These are phyloP conservation scores for Tricladium varicosporioides DNA, from an alignment of 2,329 filamentous ascomycete genomes.

Conservation along the genomic window DNA sequence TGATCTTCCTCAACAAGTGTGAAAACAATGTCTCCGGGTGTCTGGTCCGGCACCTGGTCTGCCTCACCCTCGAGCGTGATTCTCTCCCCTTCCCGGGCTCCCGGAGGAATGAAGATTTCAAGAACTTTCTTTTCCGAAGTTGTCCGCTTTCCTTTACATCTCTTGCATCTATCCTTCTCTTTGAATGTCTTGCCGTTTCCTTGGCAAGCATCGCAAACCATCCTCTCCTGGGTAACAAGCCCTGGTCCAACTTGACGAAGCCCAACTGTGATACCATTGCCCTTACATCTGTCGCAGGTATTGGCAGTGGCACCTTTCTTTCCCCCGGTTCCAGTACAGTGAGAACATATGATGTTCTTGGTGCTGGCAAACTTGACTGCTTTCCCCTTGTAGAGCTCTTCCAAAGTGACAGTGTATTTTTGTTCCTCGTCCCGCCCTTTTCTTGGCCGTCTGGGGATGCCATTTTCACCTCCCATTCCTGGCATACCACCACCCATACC, in stretches of 20 bases:
- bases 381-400: conserved; percentile 98
- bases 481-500: conserved; percentile 63
- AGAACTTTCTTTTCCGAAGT: conserved; percentile 88
- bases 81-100: conserved; percentile 80
- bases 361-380: conserved; percentile 95
- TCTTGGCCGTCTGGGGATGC: conserved; percentile 57
- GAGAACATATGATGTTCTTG: conserved; percentile 85
- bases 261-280: conserved; percentile 72
- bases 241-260: conserved; percentile 84
- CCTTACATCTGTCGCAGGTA: conserved; percentile 80
- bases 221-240: conserved; percentile 76
- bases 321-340: conserved; percentile 85
- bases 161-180: conserved; percentile 97
- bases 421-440: conserved; percentile 84
- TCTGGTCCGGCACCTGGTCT: conserved; percentile 85
- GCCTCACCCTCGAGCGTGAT: conserved; percentile 92
- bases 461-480: conserved; percentile 36
- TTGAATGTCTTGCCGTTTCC: conserved; percentile 86
- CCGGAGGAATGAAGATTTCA: conserved; percentile 92
- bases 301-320: conserved; percentile 88
- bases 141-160: conserved; percentile 92
- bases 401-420: conserved; percentile 84
- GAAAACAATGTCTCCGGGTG: conserved; percentile 92
- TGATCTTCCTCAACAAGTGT: conserved; percentile 79
- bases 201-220: conserved; percentile 78